Percentiles rank a stretch among this genome's conserved stretches.
phyloP scores from a whole-genome alignment of 2,329 filamentous ascomycete genomes.

The Falciphora oryzae region DNA sequence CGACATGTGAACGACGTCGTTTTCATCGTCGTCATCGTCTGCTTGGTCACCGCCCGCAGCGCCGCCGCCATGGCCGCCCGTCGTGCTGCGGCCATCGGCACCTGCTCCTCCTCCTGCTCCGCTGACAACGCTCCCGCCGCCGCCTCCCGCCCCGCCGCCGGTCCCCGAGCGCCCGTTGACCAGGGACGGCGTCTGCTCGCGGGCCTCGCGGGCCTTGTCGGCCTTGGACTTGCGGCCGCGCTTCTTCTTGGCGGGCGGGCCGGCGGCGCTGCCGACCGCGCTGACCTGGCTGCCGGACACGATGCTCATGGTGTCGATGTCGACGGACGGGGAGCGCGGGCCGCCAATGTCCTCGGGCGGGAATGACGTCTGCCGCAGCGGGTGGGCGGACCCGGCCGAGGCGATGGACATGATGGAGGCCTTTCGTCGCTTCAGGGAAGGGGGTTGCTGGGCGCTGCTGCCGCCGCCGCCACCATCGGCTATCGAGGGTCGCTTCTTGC shows the following conservation, averaged over 20 bases:
- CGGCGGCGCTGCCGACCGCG: conserved; percentile 27
- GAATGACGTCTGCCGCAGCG: conserved; percentile 76
- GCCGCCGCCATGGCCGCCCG: conserved; percentile 11
- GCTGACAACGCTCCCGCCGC: conserved; percentile 23
- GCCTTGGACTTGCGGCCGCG: conserved; percentile 56
- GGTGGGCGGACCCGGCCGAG: conserved; percentile 50
- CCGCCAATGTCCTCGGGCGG: conserved; percentile 53
- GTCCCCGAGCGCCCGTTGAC: conserved; percentile 20
- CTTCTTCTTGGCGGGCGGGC: conserved; percentile 48
- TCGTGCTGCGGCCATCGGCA: conserved; percentile 20
- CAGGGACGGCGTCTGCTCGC: conserved; percentile 33
- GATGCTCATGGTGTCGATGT: conserved; percentile 54
- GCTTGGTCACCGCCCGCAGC: conserved; percentile 47
- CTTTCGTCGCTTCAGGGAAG: conserved; percentile 62
- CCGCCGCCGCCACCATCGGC: conserved; percentile 1
- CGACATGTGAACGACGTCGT: conserved; percentile 26
- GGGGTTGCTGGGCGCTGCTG: conserved; percentile 39
- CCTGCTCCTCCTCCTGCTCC: conserved; percentile 36
- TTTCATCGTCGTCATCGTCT: conserved; percentile 44
- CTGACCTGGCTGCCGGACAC: conserved; percentile 57
- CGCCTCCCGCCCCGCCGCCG: conserved; percentile 39
- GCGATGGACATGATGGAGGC: conserved; percentile 55
- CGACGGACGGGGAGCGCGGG: conserved; percentile 60
- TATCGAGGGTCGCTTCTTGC: conserved; percentile 49
- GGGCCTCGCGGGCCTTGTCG: conserved; percentile 42